Base-by-base conservation (phyloP, 768 basidiomycete genomes). In the Pholiota microspora region DNA sequence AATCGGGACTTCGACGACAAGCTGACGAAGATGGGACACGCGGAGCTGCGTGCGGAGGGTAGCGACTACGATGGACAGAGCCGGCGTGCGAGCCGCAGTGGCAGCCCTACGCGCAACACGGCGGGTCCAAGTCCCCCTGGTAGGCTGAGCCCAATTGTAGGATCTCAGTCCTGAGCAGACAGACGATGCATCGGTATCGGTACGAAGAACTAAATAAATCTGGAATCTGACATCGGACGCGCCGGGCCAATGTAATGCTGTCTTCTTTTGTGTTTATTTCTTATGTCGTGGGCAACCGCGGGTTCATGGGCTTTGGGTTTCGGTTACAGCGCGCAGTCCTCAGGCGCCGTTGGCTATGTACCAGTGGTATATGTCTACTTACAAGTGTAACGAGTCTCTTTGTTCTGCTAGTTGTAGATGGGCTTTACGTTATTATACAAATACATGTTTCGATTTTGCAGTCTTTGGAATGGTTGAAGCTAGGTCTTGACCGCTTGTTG, bases 1-100 rank as follows among this genome's bases (percentile, higher is more conserved):
- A 83, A 83, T 42, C 79, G 91, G 15, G 83, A 88, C 56, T 94
- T 96, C 67, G 96, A 98, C 68, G 80, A 78, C 49, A 99, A 98
- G 72, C 72, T 98, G 36, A 82, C 81, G 54, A 93, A 88, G 77
- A 96, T 97, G 81, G 94, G 96, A 0, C 80, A 78, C 60, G 73
- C 79, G 24, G 86, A 88, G 65, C 78, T 90, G 48, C 79, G 80
- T 58, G 86, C 86, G 0, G 83, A 86, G 60, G 86, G 81, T 3
- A 79, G 77, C 52, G 78, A 80, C 54, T 81, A 77, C 54, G 80
- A 81, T 58, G 72, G 69, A 27, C 63, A 63, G 44, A 74, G 73
- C 46, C 56, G 64, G 16, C 59, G 63, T 5, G 68, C 54, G 6
- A 77, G 77, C 59, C 59, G 72, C 40, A 59, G 59, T 13, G 60